Evolutionary conservation across 2,329 filamentous ascomycete genomes (phyloP).

Genomic region (Myrmaecium sp.): DNA sequence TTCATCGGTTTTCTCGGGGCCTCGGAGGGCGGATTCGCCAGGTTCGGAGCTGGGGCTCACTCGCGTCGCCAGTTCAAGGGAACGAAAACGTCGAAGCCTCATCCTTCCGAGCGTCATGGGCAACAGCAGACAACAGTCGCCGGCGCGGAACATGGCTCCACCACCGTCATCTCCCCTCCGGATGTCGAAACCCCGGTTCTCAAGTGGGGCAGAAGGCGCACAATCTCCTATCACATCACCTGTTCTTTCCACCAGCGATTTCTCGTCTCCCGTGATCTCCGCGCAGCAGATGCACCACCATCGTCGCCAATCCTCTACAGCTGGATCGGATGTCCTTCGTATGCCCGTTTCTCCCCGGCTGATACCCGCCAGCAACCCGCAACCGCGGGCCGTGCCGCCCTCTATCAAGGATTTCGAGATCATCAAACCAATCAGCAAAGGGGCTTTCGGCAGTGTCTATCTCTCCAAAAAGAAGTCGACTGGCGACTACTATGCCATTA

Average conservation of each 20-base stretch:
- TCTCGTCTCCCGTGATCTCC: conserved; percentile 54
- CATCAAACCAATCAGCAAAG: conserved; percentile 98
- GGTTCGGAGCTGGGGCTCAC: conserved; percentile 71
- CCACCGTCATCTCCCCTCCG: conserved; percentile 69
- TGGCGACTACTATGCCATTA: conserved; percentile 96
- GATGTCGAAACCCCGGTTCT: conserved; percentile 63
- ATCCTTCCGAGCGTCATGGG: conserved; percentile 61
- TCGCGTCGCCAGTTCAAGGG: conserved; percentile 60
- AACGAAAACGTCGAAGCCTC: conserved; percentile 74
- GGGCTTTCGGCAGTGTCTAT: conserved; percentile 95
- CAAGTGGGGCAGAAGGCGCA: conserved; percentile 44
- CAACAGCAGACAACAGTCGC: conserved; percentile 80
- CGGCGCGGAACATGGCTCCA: conserved; percentile 53
- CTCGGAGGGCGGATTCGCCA: conserved; percentile 70
- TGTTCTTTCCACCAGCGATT: conserved; percentile 66
- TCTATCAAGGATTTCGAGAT: conserved; percentile 99
- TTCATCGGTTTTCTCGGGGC: conserved; percentile 59
- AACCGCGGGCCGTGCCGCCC: conserved; percentile 74
- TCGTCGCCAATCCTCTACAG: conserved; percentile 78
- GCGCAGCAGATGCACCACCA: conserved; percentile 45
- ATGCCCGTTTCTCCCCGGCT: conserved; percentile 72
- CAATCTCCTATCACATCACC: conserved; percentile 82
- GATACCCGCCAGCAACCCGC: conserved; percentile 58
- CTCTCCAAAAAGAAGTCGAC: conserved; percentile 97
- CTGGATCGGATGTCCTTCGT: conserved; percentile 49